Evolutionary conservation across 1,284 basidiomycete species (phyloP).

Genomic region (Cryptococcus jaspeensis): DNA sequence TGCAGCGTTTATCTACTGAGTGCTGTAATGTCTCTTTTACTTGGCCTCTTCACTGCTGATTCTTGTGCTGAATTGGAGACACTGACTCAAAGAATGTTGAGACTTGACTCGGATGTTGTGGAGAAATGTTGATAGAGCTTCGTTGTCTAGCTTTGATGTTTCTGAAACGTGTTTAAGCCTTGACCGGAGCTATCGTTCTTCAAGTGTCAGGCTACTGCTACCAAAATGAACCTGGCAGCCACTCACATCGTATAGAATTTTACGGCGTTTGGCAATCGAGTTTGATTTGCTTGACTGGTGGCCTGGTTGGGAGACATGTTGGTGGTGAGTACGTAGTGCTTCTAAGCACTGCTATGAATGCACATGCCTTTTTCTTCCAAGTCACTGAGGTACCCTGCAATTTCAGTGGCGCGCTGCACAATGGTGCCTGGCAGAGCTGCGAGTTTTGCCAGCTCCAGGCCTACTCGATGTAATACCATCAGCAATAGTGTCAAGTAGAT

Average conservation of each 20-base stretch:
- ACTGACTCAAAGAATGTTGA: not conserved
- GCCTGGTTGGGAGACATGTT: not conserved
- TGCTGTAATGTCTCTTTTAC: not conserved
- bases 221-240: too few species aligned
- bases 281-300: constrained; percentile 2
- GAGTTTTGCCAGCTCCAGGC: constrained; percentile 76
- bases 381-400: constrained; percentile 62
- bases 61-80: not conserved
- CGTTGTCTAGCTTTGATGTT: constrained; percentile 1
- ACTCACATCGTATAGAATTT: constrained; percentile 19
- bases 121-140: not conserved
- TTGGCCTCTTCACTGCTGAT: not conserved
- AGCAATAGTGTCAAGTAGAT: constrained; percentile 44
- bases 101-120: not conserved
- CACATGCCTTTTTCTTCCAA: constrained; percentile 58
- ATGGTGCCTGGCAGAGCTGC: constrained; percentile 75
- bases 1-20: not conserved
- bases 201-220: too few species aligned
- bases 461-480: constrained; percentile 49
- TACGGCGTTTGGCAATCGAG: constrained; percentile 15
- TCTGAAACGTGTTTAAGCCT: not conserved
- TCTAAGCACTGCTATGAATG: not conserved
- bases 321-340: not conserved
- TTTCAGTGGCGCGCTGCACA: constrained; percentile 60
- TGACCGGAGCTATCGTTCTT: not conserved